Percentiles rank a stretch among this genome's conserved stretches.
Evolutionary conservation across 257 asterid species (phyloP).

Genomic region (Fraxinus pennsylvanica): DNA sequence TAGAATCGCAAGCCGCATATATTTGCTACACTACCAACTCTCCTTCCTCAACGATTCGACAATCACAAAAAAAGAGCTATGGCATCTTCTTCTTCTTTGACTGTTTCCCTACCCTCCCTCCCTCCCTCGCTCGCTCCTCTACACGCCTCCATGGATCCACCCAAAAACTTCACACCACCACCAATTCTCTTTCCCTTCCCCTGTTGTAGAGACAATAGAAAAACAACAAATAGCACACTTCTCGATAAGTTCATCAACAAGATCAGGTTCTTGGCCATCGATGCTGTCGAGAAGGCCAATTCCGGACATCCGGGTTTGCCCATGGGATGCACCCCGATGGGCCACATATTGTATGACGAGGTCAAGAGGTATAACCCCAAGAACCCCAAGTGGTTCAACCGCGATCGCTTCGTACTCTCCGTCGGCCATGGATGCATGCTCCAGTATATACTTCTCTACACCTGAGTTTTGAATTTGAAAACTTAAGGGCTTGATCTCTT

Average conservation of each 20-base stretch:
- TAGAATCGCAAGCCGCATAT: background rate
- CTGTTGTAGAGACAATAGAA: conserved; percentile 68
- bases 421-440: conserved; percentile 99
- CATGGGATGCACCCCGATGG: conserved; percentile 96
- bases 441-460: conserved; percentile 84
- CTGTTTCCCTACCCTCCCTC: conserved; percentile 86
- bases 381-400: conserved; percentile 92
- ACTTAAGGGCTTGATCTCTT: no score
- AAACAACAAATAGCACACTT: conserved; percentile 56
- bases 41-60: background rate
- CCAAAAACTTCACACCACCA: conserved; percentile 27
- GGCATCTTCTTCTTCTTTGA: conserved; percentile 88
- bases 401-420: conserved; percentile 90
- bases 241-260: conserved; percentile 83
- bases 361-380: conserved; percentile 94
- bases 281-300: conserved; percentile 86
- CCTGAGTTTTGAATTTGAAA: no score
- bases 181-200: conserved; percentile 41
- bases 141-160: conserved; percentile 61
- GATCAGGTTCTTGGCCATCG: conserved; percentile 76
- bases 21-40: background rate
- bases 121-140: conserved; percentile 59
- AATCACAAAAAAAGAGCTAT: conserved; percentile 39
- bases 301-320: conserved; percentile 95
- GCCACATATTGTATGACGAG: conserved; percentile 88